Conservation (phyloP, 164 flowering plant species). For the Chimonanthus praecox region DNA sequence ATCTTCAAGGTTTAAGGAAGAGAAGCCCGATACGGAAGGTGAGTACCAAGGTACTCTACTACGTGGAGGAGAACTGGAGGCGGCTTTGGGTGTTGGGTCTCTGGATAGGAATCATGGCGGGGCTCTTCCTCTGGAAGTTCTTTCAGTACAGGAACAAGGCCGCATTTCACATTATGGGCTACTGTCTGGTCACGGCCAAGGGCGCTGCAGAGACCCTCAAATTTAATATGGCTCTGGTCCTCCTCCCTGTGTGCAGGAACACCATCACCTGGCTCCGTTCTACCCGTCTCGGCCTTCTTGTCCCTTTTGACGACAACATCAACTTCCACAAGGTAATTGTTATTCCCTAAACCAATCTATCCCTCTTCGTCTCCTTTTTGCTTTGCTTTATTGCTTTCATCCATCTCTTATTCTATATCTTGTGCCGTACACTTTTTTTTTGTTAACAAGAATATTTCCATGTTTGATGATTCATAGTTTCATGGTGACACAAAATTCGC, state of each 20-base stretch:
- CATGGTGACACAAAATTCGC: no score
- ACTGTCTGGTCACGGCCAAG: conserved; percentile 85
- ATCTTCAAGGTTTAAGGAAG: conserved; percentile 69
- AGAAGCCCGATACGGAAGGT: conserved; percentile 40
- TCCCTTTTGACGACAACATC: conserved; percentile 95
- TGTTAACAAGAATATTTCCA: no score
- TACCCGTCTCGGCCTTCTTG: conserved; percentile 44
- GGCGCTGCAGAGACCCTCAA: conserved; percentile 97
- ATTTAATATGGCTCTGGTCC: conserved; percentile 91
- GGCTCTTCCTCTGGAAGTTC: conserved; percentile 85
- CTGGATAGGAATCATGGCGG: conserved; percentile 73
- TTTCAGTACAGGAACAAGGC: conserved; percentile 61
- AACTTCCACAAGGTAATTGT: conserved; percentile 91
- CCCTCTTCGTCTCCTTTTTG: background rate
- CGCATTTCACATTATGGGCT: conserved; percentile 84
- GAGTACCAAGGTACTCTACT: conserved; percentile 46
- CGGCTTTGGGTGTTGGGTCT: conserved; percentile 75
- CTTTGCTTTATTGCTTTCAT: background rate
- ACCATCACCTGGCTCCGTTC: conserved; percentile 93
- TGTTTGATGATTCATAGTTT: no score
- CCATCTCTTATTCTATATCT: background rate
- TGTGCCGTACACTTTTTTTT: background rate
- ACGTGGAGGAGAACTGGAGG: conserved; percentile 80
- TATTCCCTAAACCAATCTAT: background rate
- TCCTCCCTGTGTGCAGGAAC: conserved; percentile 92